Conservation (phyloP, 1,284 basidiomycete species). For the Thecaphora frezii region DNA sequence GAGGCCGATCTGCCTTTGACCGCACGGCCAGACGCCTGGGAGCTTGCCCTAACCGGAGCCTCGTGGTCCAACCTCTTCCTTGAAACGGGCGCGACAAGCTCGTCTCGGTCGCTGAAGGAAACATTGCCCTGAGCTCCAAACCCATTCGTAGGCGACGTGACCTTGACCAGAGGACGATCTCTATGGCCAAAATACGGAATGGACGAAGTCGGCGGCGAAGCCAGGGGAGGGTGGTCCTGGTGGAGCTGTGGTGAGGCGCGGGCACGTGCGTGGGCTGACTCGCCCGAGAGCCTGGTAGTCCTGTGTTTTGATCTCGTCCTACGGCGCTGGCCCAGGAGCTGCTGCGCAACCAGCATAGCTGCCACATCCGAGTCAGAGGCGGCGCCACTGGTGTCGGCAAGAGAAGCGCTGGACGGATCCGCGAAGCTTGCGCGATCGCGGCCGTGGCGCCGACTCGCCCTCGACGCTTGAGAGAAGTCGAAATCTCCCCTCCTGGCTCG, state of each 20-base stretch:
- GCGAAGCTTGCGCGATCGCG: slow-evolving; percentile 10
- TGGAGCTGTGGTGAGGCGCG: not conserved
- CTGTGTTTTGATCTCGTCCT: not conserved
- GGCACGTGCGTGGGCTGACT: too few relatives aligned
- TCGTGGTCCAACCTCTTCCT: too few relatives aligned
- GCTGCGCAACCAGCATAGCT: not conserved
- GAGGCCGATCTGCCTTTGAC: too few relatives aligned
- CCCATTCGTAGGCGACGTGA: not conserved
- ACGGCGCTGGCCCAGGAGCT: not conserved
- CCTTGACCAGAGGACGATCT: not conserved
- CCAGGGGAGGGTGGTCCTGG: not conserved
- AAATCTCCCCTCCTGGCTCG: slow-evolving; percentile 6
- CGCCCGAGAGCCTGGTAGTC: not conserved
- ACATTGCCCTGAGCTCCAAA: too few relatives aligned
- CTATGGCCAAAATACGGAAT: not conserved
- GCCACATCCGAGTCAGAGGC: slow-evolving; percentile 12
- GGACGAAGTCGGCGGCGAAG: not conserved
- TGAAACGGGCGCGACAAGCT: not conserved
- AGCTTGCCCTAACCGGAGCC: too few relatives aligned
- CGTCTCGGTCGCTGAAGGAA: not conserved
- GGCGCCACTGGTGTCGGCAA: slow-evolving; percentile 10
- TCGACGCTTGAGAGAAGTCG: not conserved
- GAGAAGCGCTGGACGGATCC: slow-evolving; percentile 8
- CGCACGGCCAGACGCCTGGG: too few relatives aligned
- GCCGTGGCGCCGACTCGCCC: not conserved